Conservation (phyloP, 2,329 filamentous ascomycete genomes). For the Fusarium euwallaceae region DNA sequence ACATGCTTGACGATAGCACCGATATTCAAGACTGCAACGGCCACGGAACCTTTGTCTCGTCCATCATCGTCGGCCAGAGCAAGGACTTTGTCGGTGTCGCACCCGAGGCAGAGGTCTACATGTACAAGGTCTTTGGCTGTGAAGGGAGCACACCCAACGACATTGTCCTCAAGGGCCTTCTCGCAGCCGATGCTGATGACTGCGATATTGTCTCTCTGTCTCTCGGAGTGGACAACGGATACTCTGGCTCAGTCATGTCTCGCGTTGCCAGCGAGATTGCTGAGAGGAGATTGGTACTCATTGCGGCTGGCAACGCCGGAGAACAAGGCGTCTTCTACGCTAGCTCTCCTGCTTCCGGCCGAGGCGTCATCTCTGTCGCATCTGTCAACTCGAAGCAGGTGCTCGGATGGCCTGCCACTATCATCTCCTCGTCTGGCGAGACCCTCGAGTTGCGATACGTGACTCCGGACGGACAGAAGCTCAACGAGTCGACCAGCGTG, state of each 20-base stretch:
- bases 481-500: not conserved
- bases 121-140: conserved; percentile 46
- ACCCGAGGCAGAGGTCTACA: conserved; percentile 38
- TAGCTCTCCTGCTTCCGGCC: conserved; percentile 26
- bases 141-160: conserved; percentile 29
- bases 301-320: conserved; percentile 31
- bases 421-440: not conserved
- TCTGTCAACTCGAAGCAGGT: conserved; percentile 17
- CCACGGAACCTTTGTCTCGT: conserved; percentile 38
- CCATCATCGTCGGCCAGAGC: conserved; percentile 21
- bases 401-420: not conserved
- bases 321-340: conserved; percentile 23
- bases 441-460: not conserved
- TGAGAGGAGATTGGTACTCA: conserved; percentile 20
- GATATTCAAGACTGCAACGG: conserved; percentile 35
- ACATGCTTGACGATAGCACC: conserved; percentile 30
- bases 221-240: not conserved
- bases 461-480: not conserved
- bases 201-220: conserved; percentile 2
- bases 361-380: conserved; percentile 27
- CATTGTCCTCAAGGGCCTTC: conserved; percentile 39
- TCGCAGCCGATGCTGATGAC: conserved; percentile 38
- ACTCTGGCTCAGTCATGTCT: not conserved
- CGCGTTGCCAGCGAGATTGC: conserved; percentile 11
- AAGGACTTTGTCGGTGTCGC: conserved; percentile 37